phyloP scores from a whole-genome alignment of 257 asterid genomes.

The Rubia yunnanensis region DNA sequence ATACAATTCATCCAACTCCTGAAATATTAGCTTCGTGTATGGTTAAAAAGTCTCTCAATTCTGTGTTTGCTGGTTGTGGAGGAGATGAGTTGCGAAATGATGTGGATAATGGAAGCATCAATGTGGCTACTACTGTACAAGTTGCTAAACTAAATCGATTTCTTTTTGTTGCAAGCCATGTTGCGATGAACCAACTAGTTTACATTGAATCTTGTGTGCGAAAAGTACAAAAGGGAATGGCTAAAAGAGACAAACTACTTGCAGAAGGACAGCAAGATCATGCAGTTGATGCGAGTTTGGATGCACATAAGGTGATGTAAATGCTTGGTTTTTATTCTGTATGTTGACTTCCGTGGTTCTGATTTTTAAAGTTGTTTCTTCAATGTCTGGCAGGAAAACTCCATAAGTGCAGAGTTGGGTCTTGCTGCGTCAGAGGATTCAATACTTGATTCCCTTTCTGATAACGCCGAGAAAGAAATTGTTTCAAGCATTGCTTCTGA shows the following conservation, averaged over 20 bases:
- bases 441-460: slow-evolving; percentile 64
- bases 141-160: slow-evolving; percentile 64
- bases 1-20: slow-evolving; percentile 80
- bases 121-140: slow-evolving; percentile 41
- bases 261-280: slow-evolving; percentile 37
- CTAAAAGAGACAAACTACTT: slow-evolving; percentile 55
- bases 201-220: slow-evolving; percentile 63
- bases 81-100: slow-evolving; percentile 41
- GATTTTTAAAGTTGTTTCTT: neutral
- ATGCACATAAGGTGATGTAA: slow-evolving; percentile 42
- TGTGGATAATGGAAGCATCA: slow-evolving; percentile 26
- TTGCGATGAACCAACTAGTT: slow-evolving; percentile 89
- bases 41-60: slow-evolving; percentile 65
- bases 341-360: neutral
- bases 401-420: slow-evolving; percentile 83
- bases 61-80: slow-evolving; percentile 41
- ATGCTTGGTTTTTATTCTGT: neutral
- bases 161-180: slow-evolving; percentile 68
- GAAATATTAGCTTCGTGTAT: slow-evolving; percentile 60
- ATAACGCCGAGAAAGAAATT: slow-evolving; percentile 88
- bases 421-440: slow-evolving; percentile 94
- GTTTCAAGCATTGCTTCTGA: slow-evolving; percentile 48
- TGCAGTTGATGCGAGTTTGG: slow-evolving; percentile 23
- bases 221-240: slow-evolving; percentile 69
- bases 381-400: slow-evolving; percentile 40